Conservation (phyloP, 2,329 filamentous ascomycete genomes). For the Stemphylium lycopersici region DNA sequence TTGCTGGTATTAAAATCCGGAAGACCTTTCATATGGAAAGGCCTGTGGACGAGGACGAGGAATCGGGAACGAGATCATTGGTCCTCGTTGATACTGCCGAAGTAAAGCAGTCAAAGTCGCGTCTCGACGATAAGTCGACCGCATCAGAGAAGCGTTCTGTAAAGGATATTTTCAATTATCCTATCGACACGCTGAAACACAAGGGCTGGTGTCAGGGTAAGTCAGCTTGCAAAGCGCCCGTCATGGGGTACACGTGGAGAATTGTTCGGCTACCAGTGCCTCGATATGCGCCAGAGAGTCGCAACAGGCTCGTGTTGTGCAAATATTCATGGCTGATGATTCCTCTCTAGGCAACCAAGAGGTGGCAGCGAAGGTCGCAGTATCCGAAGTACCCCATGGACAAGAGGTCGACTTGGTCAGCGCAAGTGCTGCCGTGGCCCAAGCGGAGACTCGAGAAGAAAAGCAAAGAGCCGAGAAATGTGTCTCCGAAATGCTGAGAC, state of each 20-base stretch:
- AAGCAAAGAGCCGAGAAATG: conserved; percentile 23
- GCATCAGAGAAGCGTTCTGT: conserved; percentile 28
- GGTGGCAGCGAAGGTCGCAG: conserved; percentile 40
- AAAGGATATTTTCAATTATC: conserved; percentile 34
- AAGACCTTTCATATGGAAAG: conserved; percentile 33
- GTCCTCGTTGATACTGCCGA: conserved; percentile 23
- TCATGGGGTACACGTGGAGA: too few species aligned
- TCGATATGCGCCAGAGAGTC: too few species aligned
- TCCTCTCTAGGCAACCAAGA: conserved; percentile 18
- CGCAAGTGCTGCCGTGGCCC: conserved; percentile 33
- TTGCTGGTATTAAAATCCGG: conserved; percentile 29
- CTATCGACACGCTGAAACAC: conserved; percentile 31
- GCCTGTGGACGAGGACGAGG: conserved; percentile 18
- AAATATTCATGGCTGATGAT: neutral
- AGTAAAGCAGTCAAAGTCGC: conserved; percentile 22
- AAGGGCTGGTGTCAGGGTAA: conserved; percentile 29
- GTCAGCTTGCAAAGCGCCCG: neutral
- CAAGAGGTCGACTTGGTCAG: conserved; percentile 47
- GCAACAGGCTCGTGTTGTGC: neutral
- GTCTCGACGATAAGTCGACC: conserved; percentile 22
- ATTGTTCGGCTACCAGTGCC: too few species aligned
- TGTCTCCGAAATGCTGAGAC: conserved; percentile 29
- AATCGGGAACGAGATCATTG: conserved; percentile 2
- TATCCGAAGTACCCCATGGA: conserved; percentile 53
- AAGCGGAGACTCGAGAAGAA: conserved; percentile 19